Percentiles rank a stretch among this genome's conserved stretches.
phyloP scores from a whole-genome alignment of 768 basidiomycete species.

The Cubamyces lactineus region DNA sequence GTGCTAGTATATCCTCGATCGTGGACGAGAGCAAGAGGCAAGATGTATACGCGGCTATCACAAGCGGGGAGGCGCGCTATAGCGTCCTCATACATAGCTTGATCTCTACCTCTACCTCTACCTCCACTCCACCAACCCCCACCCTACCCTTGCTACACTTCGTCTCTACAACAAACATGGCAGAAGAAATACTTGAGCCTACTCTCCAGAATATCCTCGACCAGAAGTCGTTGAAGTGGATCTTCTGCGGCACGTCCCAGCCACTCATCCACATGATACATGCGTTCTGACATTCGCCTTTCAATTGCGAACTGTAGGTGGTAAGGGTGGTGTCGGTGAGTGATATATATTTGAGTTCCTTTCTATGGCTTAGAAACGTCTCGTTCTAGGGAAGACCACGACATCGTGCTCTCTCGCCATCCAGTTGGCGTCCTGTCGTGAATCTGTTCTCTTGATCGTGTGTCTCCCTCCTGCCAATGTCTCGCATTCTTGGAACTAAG shows the following conservation, averaged over 20 bases:
- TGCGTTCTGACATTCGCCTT: conserved; percentile 18
- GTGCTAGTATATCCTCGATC: conserved; percentile 19
- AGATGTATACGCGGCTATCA: conserved; percentile 23
- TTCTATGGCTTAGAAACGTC: background rate
- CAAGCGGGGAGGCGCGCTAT: conserved; percentile 6
- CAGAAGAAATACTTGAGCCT: conserved; percentile 70
- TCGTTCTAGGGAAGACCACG: conserved; percentile 87
- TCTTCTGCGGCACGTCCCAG: conserved; percentile 85
- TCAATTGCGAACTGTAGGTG: conserved; percentile 56
- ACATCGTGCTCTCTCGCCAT: conserved; percentile 98
- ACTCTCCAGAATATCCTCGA: conserved; percentile 95
- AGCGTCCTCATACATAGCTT: background rate
- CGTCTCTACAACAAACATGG: conserved; percentile 41
- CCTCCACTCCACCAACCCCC: conserved; percentile 8
- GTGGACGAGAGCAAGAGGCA: conserved; percentile 14
- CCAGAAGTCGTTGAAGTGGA: conserved; percentile 94
- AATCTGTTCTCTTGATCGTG: conserved; percentile 97
- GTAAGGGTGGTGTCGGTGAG: conserved; percentile 97
- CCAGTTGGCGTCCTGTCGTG: conserved; percentile 84
- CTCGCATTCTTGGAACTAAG: background rate
- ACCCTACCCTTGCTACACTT: background rate
- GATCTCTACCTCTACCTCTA: background rate
- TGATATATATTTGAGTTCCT: conserved; percentile 14
- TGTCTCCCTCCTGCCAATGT: background rate
- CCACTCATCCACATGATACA: conserved; percentile 11